Percentiles rank a stretch among this genome's conserved stretches.
Conservation (phyloP, 495 filamentous ascomycete species). For the Penicillium steckii region DNA sequence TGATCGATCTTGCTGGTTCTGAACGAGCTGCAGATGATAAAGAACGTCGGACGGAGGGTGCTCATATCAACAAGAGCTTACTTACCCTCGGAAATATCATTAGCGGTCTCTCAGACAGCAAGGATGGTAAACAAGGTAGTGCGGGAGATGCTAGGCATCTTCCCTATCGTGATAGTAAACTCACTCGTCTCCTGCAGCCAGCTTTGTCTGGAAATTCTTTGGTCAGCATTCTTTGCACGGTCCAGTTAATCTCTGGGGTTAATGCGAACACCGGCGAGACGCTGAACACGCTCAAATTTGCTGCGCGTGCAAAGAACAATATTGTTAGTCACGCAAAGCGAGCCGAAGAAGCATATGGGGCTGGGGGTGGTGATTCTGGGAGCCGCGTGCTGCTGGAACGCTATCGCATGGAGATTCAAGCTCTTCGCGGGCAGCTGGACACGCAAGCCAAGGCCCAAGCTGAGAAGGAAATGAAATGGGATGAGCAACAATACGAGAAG, state of each 20-base stretch:
- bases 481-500: constrained; percentile 73
- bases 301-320: constrained; percentile 93
- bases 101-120: constrained; percentile 76
- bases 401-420: constrained; percentile 90
- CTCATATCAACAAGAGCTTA: constrained; percentile 97
- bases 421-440: constrained; percentile 80
- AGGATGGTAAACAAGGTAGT: constrained; percentile 80
- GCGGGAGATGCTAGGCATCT: constrained; percentile 79
- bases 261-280: constrained; percentile 79
- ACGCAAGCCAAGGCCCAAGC: constrained; percentile 67
- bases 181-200: constrained; percentile 88
- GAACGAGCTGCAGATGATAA: constrained; percentile 95
- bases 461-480: constrained; percentile 64
- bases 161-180: constrained; percentile 95
- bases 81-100: constrained; percentile 96
- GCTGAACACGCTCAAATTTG: constrained; percentile 94
- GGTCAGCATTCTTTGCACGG: constrained; percentile 95
- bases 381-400: constrained; percentile 87
- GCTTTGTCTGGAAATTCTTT: constrained; percentile 91
- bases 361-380: constrained; percentile 69
- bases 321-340: constrained; percentile 97
- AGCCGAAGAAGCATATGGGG: constrained; percentile 82
- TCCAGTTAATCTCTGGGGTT: constrained; percentile 70
- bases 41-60: constrained; percentile 89
- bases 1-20: constrained; percentile 96